Conservation (phyloP, 371 early-diverging fungal genomes). For the Funneliformis caledonium region DNA sequence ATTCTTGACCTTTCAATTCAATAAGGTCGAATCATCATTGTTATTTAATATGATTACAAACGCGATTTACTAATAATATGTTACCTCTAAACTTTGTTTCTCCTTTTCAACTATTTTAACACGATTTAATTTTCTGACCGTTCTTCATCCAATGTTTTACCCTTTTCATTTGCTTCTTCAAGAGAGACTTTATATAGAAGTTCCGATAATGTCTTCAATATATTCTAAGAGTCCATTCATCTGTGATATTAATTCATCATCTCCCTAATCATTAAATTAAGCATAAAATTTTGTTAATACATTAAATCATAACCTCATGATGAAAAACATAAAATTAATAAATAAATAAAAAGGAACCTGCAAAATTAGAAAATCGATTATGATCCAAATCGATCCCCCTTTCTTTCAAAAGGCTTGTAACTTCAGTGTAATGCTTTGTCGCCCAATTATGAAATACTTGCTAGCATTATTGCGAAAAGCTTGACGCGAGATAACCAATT, state of each 20-base stretch:
- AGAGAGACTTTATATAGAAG: slow-evolving; percentile 47
- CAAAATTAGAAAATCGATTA: slow-evolving; percentile 97
- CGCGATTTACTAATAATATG: not conserved
- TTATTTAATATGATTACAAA: not conserved
- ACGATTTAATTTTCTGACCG: slow-evolving; percentile 24
- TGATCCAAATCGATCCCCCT: slow-evolving; percentile 91
- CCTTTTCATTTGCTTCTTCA: too few species aligned
- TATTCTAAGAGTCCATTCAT: slow-evolving; percentile 95
- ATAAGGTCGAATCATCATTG: not conserved
- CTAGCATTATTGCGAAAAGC: slow-evolving; percentile 54
- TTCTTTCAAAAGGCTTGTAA: too few species aligned
- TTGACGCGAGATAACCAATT: slow-evolving; percentile 69
- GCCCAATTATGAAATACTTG: too few species aligned
- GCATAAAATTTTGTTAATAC: too few species aligned
- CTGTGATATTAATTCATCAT: slow-evolving; percentile 98
- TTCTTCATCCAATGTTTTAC: slow-evolving; percentile 34
- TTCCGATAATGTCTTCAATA: slow-evolving; percentile 91
- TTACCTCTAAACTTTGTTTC: not conserved
- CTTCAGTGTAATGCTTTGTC: too few species aligned
- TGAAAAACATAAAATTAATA: too few species aligned
- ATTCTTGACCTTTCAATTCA: slow-evolving; percentile 63
- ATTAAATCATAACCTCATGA: too few species aligned
- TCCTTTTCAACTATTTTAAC: too few species aligned
- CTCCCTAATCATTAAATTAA: slow-evolving; percentile 66
- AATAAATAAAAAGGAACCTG: slow-evolving; percentile 57